Percentiles rank a stretch among this genome's conserved stretches.
Evolutionary conservation across 306 rosid species (phyloP).

Genomic region (cucumber (Cucumis sativus)): Cucumber_9930_V3 NC_026655.2:20857001-20857500

Average conservation of each 20-base stretch:
- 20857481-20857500: not conserved
- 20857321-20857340: constrained; percentile 29
- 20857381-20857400: constrained; percentile 85
- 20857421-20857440: not conserved
- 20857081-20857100: constrained; percentile 85
- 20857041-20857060: too few relatives aligned
- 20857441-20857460: not conserved
- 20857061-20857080: too few relatives aligned
- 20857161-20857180: not conserved
- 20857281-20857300: constrained; percentile 77
- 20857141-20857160: constrained; percentile 11
- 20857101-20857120: constrained; percentile 84
- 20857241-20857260: constrained; percentile 89
- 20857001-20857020: too few relatives aligned
- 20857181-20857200: not conserved
- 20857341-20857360: constrained; percentile 39
- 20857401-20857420: constrained; percentile 55
- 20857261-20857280: constrained; percentile 72
- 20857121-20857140: constrained; percentile 94
- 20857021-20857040: too few relatives aligned
- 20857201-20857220: not conserved
- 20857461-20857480: not conserved
- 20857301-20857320: constrained; percentile 41
- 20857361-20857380: constrained; percentile 57
- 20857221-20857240: not conserved